A percentile compares a stretch with the other conserved stretches of the same genome.
Evolutionary conservation across 1,284 basidiomycete genomes (phyloP).

Genomic region (Quambalaria eucalypti): DNA sequence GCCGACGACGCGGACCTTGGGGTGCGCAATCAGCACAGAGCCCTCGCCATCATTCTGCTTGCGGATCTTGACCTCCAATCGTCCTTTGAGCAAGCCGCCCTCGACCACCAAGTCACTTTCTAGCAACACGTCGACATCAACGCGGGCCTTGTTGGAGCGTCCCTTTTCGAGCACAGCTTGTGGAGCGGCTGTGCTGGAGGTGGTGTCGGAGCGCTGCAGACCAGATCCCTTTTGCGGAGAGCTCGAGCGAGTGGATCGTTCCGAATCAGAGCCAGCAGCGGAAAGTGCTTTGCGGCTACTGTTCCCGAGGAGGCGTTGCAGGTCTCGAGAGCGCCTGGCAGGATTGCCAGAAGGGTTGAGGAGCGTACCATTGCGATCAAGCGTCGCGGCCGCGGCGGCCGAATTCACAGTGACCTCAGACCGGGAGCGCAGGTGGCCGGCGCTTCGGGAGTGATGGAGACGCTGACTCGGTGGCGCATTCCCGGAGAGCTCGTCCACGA

Average conservation of each 20-base stretch:
- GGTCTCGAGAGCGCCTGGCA: conserved; percentile 26
- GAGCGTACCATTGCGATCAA: conserved; percentile 31
- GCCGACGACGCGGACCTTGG: conserved; percentile 75
- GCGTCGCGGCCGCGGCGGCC: too few species aligned
- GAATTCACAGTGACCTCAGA: too few species aligned
- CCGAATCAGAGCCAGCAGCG: background rate
- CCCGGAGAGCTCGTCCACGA: background rate
- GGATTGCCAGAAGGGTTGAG: conserved; percentile 29
- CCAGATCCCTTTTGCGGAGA: background rate
- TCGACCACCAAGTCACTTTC: conserved; percentile 72
- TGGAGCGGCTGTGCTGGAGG: background rate
- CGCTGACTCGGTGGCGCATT: too few species aligned
- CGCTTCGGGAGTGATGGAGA: conserved; percentile 14
- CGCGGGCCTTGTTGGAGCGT: conserved; percentile 55
- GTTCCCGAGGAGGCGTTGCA: conserved; percentile 28
- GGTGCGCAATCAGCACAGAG: conserved; percentile 59
- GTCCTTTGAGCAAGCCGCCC: conserved; percentile 66
- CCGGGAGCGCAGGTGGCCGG: too few species aligned
- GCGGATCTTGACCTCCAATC: conserved; percentile 62
- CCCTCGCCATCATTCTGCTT: conserved; percentile 53
- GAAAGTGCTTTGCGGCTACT: conserved; percentile 3
- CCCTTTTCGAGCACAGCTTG: conserved; percentile 28
- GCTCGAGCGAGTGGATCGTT: too few species aligned
- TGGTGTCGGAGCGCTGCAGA: background rate
- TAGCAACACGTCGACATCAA: conserved; percentile 73